Evolutionary conservation across 2,329 filamentous ascomycete genomes (phyloP), one percentile per base, ranked within the genome.

Genomic region (Penicillium sp.): DNA sequence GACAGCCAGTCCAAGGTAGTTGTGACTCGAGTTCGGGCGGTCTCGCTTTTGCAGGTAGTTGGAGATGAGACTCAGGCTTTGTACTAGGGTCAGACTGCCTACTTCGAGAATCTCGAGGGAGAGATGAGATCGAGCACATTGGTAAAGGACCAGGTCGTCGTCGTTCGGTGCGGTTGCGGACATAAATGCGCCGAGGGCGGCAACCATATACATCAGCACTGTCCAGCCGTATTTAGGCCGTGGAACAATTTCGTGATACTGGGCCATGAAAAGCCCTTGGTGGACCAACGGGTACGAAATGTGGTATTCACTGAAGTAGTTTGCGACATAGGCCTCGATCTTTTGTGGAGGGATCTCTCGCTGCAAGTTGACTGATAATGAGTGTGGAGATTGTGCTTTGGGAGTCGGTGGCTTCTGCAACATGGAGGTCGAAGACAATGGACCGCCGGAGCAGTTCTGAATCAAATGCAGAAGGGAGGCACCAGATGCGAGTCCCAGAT

Each of bases 41-140:
- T 80, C 74, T 27, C 75, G 67, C 58, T 80, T 80, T 56, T 80
- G 79, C 4, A 79, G 67, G 57, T 80, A 80, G 43, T 79, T 79
- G 25, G 25, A 27, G 25, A 27, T 27, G 25, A 27, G 25, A 9
- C 25, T 27, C 25, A 27, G 25, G 0, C 72, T 73, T 62, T 40
- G 25, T 31, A 46, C 25, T 9, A 27, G 25, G 6, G 45, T 47
- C 45, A 47, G 31, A 20, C 45, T 47, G 16, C 45, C 45, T 5
- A 47, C 45, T 41, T 47, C 45, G 11, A 47, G 45, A 18, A 47
- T 47, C 18, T 47, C 45, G 8, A 47, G 27, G 7, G 45, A 47
- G 30, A 47, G 22, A 41, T 47, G 45, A 4, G 45, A 47, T 8
- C 45, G 45, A 10, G 45, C 45, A 16, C 20, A 24, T 31, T 47